phyloP scores from a whole-genome alignment of 225 moss, liverwort and hornwort genomes.

The Takakia lepidozioides region DNA sequence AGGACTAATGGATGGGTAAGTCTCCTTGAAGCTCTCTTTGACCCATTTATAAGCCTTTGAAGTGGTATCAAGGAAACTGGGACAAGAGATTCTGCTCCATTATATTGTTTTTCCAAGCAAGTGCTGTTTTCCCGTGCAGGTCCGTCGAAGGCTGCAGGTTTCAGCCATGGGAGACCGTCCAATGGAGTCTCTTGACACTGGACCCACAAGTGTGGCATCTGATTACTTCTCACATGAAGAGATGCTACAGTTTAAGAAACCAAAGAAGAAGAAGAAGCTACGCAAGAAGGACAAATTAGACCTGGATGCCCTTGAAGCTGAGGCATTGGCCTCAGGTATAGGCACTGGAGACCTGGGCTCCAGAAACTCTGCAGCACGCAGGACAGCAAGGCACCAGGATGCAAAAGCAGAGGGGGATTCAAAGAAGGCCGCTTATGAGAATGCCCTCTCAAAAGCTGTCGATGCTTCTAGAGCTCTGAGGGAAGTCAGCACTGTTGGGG shows the following conservation, averaged over 20 bases:
- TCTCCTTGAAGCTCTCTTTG: too few relatives aligned
- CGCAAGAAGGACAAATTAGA: constrained; percentile 83
- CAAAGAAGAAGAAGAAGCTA: constrained; percentile 98
- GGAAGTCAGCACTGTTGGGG: constrained; percentile 38
- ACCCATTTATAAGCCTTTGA: too few relatives aligned
- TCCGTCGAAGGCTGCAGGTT: constrained; percentile 72
- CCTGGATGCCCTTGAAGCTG: constrained; percentile 92
- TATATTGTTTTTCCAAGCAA: too few relatives aligned
- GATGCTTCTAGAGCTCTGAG: constrained; percentile 78
- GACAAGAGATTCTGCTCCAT: too few relatives aligned
- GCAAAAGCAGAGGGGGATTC: constrained; percentile 72
- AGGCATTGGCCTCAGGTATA: constrained; percentile 84
- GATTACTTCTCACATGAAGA: constrained; percentile 90
- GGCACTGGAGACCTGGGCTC: constrained; percentile 75
- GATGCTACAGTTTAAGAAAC: constrained; percentile 96
- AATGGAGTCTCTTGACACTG: constrained; percentile 57
- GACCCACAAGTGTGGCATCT: constrained; percentile 46
- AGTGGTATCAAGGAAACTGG: too few relatives aligned
- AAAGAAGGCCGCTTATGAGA: constrained; percentile 74
- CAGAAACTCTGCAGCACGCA: constrained; percentile 49
- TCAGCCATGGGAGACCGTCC: constrained; percentile 62
- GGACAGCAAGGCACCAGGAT: constrained; percentile 53
- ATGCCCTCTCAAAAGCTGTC: constrained; percentile 79
- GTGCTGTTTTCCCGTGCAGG: constrained; percentile 31
- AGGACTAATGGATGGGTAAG: too few relatives aligned